Evolutionary conservation across 2,329 filamentous ascomycete species (phyloP).

Genomic region (Venturiaceae sp.): DNA sequence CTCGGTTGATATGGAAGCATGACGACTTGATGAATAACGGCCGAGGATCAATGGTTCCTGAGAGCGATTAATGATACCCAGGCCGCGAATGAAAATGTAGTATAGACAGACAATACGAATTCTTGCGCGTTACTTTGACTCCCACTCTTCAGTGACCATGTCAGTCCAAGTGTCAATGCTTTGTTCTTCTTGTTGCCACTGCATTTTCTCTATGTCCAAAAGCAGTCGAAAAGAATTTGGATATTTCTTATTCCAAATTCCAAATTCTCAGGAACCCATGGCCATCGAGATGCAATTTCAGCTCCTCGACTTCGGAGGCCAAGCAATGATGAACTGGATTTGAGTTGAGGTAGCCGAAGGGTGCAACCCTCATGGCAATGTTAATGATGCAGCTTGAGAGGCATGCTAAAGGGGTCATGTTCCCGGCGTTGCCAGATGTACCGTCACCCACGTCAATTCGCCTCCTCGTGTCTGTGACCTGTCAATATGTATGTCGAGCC

Average conservation of each 20-base stretch:
- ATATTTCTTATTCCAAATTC: no score
- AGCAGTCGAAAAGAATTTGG: no score
- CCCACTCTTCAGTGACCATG: no score
- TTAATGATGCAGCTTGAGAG: background rate
- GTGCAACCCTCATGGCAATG: background rate
- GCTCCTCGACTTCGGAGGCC: no score
- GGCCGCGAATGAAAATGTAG: background rate
- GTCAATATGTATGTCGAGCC: background rate
- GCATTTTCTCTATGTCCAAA: no score
- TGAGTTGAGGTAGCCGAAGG: background rate
- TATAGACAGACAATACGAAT: background rate
- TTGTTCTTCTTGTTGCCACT: no score
- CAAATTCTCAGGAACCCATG: no score
- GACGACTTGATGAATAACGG: background rate
- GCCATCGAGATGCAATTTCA: no score
- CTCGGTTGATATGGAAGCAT: no score
- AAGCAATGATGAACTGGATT: no score
- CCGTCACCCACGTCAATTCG: background rate
- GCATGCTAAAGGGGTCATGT: background rate
- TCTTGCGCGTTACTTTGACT: background rate
- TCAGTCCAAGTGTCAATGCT: no score
- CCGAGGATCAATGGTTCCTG: background rate
- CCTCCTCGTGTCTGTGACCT: background rate
- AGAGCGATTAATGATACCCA: slow-evolving; percentile 1
- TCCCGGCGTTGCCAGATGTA: background rate